Conservation (phyloP, 768 basidiomycete genomes). For the Auriscalpium vulgare region DNA sequence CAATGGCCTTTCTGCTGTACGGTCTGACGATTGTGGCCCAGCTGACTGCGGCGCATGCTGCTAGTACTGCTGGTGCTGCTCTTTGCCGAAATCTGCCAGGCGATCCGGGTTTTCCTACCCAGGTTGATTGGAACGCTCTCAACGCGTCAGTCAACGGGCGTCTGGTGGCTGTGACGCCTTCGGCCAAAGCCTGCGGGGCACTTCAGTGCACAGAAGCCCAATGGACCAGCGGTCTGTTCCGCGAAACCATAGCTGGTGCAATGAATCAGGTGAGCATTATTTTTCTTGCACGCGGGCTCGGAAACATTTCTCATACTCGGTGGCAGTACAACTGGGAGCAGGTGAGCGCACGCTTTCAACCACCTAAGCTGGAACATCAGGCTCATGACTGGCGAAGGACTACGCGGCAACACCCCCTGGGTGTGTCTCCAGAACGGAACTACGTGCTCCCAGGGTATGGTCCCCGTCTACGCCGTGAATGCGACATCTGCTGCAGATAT, state of each 20-base stretch:
- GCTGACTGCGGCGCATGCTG: too few relatives aligned
- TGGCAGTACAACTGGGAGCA: slow-evolving; percentile 15
- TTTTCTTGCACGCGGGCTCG: background rate
- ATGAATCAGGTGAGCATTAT: slow-evolving; percentile 6
- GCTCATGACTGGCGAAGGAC: background rate
- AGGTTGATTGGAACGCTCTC: slow-evolving; percentile 6
- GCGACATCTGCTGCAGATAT: slow-evolving; percentile 6
- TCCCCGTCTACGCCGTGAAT: slow-evolving; percentile 12
- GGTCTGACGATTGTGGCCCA: too few relatives aligned
- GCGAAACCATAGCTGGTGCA: slow-evolving; percentile 9
- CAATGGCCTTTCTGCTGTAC: too few relatives aligned
- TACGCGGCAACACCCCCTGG: background rate
- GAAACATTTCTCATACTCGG: background rate
- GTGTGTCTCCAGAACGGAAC: slow-evolving; percentile 8
- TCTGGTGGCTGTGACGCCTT: slow-evolving; percentile 6
- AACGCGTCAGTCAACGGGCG: slow-evolving; percentile 5
- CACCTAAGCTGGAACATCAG: background rate
- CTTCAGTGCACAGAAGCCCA: slow-evolving; percentile 7
- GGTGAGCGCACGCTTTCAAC: background rate
- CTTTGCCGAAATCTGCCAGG: slow-evolving; percentile 13
- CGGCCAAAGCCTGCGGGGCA: slow-evolving; percentile 1
- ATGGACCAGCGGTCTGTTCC: slow-evolving; percentile 10
- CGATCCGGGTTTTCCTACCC: slow-evolving; percentile 5
- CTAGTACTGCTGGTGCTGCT: background rate
- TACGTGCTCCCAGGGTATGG: slow-evolving; percentile 9